These are phyloP conservation scores for Porodaedalea pini DNA, from an alignment of 1,284 basidiomycete species.

Conservation along the genomic window DNA sequence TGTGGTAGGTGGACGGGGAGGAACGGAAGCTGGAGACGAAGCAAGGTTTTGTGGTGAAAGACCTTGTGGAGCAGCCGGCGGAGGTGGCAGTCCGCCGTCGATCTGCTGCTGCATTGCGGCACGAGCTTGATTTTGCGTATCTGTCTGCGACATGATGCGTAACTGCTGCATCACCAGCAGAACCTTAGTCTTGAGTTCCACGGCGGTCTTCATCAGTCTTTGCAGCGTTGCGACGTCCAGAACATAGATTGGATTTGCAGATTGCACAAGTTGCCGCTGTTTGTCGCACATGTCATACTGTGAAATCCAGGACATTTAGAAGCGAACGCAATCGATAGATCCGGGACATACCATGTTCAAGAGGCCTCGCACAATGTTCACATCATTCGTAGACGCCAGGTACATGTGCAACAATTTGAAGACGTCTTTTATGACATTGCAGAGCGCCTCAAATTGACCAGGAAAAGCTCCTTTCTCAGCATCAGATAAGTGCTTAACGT, in stretches of 20 bases:
- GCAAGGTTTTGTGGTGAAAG: neutral
- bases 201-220: conserved; percentile 36
- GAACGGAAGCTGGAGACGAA: neutral
- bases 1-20: conserved; percentile 15
- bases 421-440: conserved; percentile 42
- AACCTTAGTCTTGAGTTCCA: neutral
- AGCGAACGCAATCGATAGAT: conserved; percentile 16
- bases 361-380: conserved; percentile 44
- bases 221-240: conserved; percentile 43
- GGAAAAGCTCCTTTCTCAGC: conserved; percentile 6
- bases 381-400: conserved; percentile 41
- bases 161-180: neutral
- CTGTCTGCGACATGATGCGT: neutral
- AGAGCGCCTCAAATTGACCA: conserved; percentile 43
- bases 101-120: neutral
- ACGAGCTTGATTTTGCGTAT: neutral
- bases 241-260: conserved; percentile 48
- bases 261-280: conserved; percentile 46
- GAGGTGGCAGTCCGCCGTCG: neutral
- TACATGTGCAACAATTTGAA: conserved; percentile 49
- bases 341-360: conserved; percentile 48
- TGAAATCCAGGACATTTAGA: conserved; percentile 11
- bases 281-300: conserved; percentile 46
- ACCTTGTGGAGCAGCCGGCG: neutral
- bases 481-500: conserved; percentile 9